Evolutionary conservation across 306 rosid species (phyloP).

Genomic region (Cucurbita argyrosperma): DNA sequence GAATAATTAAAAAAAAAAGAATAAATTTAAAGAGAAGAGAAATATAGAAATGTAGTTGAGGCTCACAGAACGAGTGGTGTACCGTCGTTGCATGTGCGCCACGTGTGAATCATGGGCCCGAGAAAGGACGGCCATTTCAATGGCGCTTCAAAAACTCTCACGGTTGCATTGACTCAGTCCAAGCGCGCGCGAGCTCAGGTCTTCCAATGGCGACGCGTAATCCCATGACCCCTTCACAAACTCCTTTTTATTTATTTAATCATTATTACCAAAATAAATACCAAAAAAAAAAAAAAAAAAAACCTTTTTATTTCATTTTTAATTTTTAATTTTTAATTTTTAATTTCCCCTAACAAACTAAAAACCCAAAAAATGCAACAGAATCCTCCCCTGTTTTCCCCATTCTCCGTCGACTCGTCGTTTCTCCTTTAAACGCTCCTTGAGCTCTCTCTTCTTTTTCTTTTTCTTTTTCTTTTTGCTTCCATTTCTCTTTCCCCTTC

Average conservation of each 20-base stretch:
- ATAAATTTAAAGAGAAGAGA: not conserved
- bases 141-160: not conserved
- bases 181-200: slow-evolving; percentile 10
- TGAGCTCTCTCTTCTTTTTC: not conserved
- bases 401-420: slow-evolving; percentile 16
- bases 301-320: not conserved
- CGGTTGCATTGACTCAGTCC: slow-evolving; percentile 25
- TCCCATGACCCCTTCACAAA: not conserved
- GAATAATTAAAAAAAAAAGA: too few species aligned
- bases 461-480: not conserved
- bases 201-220: slow-evolving; percentile 21
- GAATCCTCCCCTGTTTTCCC: slow-evolving; percentile 17
- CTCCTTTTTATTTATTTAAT: not conserved
- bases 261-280: too few species aligned
- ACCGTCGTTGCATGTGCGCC: slow-evolving; percentile 14
- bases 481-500: slow-evolving; percentile 6
- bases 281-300: not conserved
- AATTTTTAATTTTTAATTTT: not conserved
- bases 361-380: slow-evolving; percentile 9
- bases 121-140: not conserved
- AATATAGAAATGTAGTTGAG: not conserved
- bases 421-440: slow-evolving; percentile 14
- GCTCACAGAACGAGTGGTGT: not conserved
- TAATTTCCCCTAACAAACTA: not conserved
- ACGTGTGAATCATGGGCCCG: slow-evolving; percentile 9